Conservation (phyloP, 1,284 basidiomycete genomes). For the Lentinula novae-zelandiae region DNA sequence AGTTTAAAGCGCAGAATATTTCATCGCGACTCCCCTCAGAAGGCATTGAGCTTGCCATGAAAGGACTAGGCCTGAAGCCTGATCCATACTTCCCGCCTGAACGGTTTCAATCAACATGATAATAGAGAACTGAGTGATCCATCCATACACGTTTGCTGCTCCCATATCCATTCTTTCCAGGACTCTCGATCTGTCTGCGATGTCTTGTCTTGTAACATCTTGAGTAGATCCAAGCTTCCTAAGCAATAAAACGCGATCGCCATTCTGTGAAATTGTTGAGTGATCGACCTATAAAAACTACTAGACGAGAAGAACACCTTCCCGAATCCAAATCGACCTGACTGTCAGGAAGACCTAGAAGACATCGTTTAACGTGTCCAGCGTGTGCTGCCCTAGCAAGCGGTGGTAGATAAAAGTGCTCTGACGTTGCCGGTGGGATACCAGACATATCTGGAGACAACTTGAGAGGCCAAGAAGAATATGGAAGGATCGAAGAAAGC, state of each 20-base stretch:
- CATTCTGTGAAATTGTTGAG: constrained; percentile 45
- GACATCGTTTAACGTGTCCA: constrained; percentile 51
- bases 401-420: constrained; percentile 24
- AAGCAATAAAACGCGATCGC: constrained; percentile 85
- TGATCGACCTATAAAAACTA: not conserved
- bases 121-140: not conserved
- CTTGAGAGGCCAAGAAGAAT: not conserved
- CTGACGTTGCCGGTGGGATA: not conserved
- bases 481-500: constrained; percentile 4
- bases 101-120: not conserved
- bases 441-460: not conserved
- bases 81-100: constrained; percentile 54
- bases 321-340: constrained; percentile 57
- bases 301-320: constrained; percentile 33
- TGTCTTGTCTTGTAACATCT: constrained; percentile 45
- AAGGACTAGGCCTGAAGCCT: constrained; percentile 77
- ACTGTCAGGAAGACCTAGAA: constrained; percentile 50
- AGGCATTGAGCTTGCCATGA: constrained; percentile 36
- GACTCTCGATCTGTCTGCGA: constrained; percentile 46
- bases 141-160: constrained; percentile 63
- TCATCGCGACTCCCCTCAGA: not conserved
- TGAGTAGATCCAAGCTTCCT: constrained; percentile 73
- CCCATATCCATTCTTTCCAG: constrained; percentile 88
- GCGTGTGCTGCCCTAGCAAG: constrained; percentile 45
- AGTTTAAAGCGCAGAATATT: not conserved